Base-by-base conservation (phyloP, 768 basidiomycete genomes). In the Lyophyllum semitale region DNA sequence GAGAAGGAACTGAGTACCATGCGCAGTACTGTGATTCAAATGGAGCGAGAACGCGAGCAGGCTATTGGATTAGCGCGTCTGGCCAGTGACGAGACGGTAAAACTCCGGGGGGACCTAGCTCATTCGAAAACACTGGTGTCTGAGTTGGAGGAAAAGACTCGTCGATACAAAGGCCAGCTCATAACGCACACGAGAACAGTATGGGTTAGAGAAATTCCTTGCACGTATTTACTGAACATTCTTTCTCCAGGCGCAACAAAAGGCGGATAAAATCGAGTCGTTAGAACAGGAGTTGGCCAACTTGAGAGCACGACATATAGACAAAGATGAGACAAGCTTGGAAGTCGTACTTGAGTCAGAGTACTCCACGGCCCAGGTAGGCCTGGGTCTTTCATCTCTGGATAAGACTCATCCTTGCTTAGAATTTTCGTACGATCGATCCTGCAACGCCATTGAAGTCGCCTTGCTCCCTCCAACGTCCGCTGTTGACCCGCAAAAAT, bases 91-190 rank as follows among this genome's bases (percentile, higher is more conserved):
- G 62, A 73, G 43, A 57, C 68, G 20, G 20, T 61, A 5, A 57
- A 51, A 29, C 58, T 66, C 11, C 59, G 63, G 20, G 53, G 63
- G 8, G 54, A 55, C 5, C 43, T 60, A 4, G 51, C 44, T 6
- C 56, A 51, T 30, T 64, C 54, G 40, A 60, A 63, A 44, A 59
- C 62, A 33, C 58, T 52, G 26, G 63, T 67, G 18, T 48, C 58
- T 4, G 65, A 68, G 8, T 46, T 71, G 30, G 65, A 70, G 32
- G 59, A 67, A 29, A 70, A 73, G 32, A 71, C 68, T 11, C 60
- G 58, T 4, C 61, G 66, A 42, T 62, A 73, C 8, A 70, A 68
- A 40, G 69, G 68, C 26, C 59, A 66, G 44, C 60, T 75, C 22
- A 67, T 75, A 29, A n/a, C 33, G 1, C 48, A 56, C 29, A 42